Evolutionary conservation across 306 rosid species (phyloP).

Genomic region (Senna siamea): DNA sequence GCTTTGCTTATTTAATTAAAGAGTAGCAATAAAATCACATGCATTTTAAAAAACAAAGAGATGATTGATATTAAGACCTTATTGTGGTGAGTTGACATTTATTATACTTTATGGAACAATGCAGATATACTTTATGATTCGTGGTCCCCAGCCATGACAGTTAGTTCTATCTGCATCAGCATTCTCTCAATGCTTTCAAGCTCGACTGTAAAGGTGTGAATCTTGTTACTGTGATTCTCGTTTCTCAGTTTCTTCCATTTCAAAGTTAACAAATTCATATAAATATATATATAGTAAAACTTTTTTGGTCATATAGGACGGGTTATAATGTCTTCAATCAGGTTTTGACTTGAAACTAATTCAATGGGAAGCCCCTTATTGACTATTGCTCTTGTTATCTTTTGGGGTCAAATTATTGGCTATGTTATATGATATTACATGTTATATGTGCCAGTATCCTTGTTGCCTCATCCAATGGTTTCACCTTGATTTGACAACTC

Average conservation of each 20-base stretch:
- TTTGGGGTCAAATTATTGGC: background rate
- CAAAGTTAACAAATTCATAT: background rate
- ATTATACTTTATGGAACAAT: slow-evolving; percentile 39
- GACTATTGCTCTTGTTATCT: background rate
- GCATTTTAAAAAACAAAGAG: slow-evolving; percentile 3
- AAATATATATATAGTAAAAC: background rate
- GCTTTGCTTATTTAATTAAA: slow-evolving; percentile 13
- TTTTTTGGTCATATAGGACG: background rate
- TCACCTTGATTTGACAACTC: slow-evolving; percentile 27
- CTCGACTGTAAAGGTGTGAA: slow-evolving; percentile 85
- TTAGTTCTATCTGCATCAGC: slow-evolving; percentile 99
- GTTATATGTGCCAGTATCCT: background rate
- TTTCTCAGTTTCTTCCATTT: slow-evolving; percentile 24
- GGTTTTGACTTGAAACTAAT: slow-evolving; percentile 4
- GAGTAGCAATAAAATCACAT: slow-evolving; percentile 4
- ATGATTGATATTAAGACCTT: slow-evolving; percentile 12
- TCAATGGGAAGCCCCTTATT: slow-evolving; percentile 1
- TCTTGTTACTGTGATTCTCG: slow-evolving; percentile 30
- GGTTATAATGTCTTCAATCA: background rate
- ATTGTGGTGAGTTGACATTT: slow-evolving; percentile 42
- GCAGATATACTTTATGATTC: slow-evolving; percentile 99
- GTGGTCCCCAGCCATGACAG: slow-evolving; percentile 99
- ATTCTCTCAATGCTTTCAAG: slow-evolving; percentile 99
- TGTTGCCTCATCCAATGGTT: slow-evolving; percentile 8
- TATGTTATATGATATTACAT: background rate